Evolutionary conservation across 1,284 basidiomycete species (phyloP).

Genomic region (Leccinum solheimii): DNA sequence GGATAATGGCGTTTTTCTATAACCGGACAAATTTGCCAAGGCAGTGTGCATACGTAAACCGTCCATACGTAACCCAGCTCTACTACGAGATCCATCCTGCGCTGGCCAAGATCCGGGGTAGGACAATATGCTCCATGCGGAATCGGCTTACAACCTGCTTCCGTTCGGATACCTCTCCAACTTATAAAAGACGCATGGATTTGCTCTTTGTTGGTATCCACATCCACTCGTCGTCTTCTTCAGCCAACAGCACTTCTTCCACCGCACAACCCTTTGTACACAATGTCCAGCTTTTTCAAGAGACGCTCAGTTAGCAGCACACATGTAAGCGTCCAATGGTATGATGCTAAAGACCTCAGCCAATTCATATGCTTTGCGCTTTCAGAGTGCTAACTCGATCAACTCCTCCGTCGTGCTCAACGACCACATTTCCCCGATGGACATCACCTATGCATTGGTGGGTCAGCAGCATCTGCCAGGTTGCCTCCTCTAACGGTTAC

Average conservation of each 20-base stretch:
- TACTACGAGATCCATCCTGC: slow-evolving; percentile 2
- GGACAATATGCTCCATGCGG: slow-evolving; percentile 3
- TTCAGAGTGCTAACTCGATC: slow-evolving; percentile 23
- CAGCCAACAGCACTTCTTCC: background rate
- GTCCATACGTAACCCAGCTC: background rate
- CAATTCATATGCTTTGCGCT: background rate
- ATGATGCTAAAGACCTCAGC: background rate
- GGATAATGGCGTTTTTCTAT: background rate
- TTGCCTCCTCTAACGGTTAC: background rate
- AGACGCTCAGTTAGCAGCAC: slow-evolving; percentile 23
- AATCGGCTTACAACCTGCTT: background rate
- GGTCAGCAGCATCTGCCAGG: slow-evolving; percentile 1
- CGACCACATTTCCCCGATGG: slow-evolving; percentile 19
- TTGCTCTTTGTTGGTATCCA: background rate
- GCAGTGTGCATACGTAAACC: background rate
- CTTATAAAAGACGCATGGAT: slow-evolving; percentile 22
- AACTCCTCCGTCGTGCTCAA: slow-evolving; percentile 11
- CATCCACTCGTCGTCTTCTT: background rate
- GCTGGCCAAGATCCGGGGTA: slow-evolving; percentile 13
- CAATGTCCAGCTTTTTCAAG: slow-evolving; percentile 27
- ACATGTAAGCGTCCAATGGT: slow-evolving; percentile 14
- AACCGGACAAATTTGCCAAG: slow-evolving; percentile 1
- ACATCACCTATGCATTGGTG: slow-evolving; percentile 25
- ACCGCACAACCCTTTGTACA: background rate
- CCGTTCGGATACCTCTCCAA: background rate